phyloP scores from a whole-genome alignment of 169 alveolate species.

The Cryptosporidium sp. region DNA sequence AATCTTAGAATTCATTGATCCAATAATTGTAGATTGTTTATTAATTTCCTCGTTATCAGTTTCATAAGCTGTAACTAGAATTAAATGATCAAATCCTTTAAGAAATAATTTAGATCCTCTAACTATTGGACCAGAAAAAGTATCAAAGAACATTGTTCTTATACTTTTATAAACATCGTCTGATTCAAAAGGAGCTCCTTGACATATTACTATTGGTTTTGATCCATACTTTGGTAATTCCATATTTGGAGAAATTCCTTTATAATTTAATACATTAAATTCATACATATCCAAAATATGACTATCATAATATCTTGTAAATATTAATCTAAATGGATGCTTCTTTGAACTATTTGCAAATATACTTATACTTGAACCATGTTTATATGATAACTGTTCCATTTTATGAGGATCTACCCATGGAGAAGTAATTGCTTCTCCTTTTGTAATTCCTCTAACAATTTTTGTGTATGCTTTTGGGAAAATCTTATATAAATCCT shows the following conservation, averaged over 20 bases:
- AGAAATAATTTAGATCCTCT: slow-evolving; percentile 62
- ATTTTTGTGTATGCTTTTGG: slow-evolving; percentile 59
- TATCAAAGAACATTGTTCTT: slow-evolving; percentile 55
- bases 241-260: slow-evolving; percentile 9
- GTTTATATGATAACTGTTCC: slow-evolving; percentile 62
- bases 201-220: slow-evolving; percentile 66
- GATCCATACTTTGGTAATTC: slow-evolving; percentile 69
- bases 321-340: slow-evolving; percentile 53
- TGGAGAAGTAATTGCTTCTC: slow-evolving; percentile 49
- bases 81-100: slow-evolving; percentile 66
- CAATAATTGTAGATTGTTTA: background rate
- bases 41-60: background rate
- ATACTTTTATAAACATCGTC: slow-evolving; percentile 47
- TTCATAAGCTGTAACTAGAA: slow-evolving; percentile 55
- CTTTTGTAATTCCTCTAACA: slow-evolving; percentile 52
- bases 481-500: slow-evolving; percentile 43
- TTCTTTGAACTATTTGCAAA: slow-evolving; percentile 73
- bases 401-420: slow-evolving; percentile 55
- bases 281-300: slow-evolving; percentile 71
- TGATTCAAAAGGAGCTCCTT: slow-evolving; percentile 70
- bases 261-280: slow-evolving; percentile 46
- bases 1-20: slow-evolving; percentile 16
- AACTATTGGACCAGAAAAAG: slow-evolving; percentile 53
- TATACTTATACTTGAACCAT: slow-evolving; percentile 63
- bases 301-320: slow-evolving; percentile 64